phyloP scores from a whole-genome alignment of 495 filamentous ascomycete species.

The Xylaria grammica region DNA sequence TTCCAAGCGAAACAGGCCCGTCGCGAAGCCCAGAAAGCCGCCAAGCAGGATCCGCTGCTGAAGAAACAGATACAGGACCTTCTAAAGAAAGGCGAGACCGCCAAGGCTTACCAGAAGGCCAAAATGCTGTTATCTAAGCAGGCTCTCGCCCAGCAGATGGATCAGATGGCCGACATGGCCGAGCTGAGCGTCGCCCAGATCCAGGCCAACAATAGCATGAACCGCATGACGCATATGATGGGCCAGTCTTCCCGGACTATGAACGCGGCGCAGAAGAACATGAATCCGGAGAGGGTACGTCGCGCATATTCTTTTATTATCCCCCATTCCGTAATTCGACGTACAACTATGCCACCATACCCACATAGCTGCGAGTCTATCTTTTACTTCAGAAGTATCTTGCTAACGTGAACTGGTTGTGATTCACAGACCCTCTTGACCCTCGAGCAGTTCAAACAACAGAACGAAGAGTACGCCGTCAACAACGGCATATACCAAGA shows the following conservation, averaged over 20 bases:
- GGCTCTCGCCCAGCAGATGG: conserved; percentile 59
- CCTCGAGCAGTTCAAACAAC: conserved; percentile 81
- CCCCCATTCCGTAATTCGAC: no score
- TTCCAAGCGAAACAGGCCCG: conserved; percentile 87
- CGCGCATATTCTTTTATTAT: no score
- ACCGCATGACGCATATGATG: conserved; percentile 61
- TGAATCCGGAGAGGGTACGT: conserved; percentile 71
- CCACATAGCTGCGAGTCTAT: no score
- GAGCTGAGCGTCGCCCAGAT: conserved; percentile 57
- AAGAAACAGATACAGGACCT: conserved; percentile 84
- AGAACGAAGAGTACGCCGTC: conserved; percentile 86
- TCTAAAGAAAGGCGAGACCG: conserved; percentile 73
- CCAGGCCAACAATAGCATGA: conserved; percentile 61
- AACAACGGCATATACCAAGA: conserved; percentile 84
- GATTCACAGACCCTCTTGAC: conserved; percentile 49
- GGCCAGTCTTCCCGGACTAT: conserved; percentile 54
- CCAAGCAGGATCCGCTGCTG: conserved; percentile 80
- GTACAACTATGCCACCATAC: no score
- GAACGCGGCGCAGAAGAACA: conserved; percentile 73
- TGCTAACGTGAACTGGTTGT: background rate
- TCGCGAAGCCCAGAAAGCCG: conserved; percentile 78
- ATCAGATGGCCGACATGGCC: conserved; percentile 60
- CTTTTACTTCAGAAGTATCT: conserved; percentile 1
- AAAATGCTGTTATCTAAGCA: conserved; percentile 62
- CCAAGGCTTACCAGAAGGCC: conserved; percentile 82